phyloP scores from a whole-genome alignment of 495 filamentous ascomycete genomes.

The Neurospora sp. region DNA sequence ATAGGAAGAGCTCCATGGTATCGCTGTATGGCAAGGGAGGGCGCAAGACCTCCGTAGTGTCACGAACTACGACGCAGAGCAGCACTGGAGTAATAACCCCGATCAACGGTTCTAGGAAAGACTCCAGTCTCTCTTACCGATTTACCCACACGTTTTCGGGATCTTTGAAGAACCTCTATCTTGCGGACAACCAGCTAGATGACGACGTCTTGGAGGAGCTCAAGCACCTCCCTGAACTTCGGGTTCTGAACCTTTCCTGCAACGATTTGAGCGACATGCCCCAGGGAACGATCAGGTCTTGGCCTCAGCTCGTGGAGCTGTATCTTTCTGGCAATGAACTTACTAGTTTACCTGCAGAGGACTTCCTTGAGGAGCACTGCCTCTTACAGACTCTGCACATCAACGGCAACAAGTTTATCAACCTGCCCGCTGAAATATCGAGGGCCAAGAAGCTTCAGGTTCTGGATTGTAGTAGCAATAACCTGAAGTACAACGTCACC shows the following conservation, averaged over 20 bases:
- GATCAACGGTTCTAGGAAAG: conserved; percentile 55
- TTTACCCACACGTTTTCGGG: conserved; percentile 74
- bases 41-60: conserved; percentile 76
- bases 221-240: conserved; percentile 68
- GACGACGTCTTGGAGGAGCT: conserved; percentile 93
- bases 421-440: conserved; percentile 87
- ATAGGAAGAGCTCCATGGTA: conserved; percentile 67
- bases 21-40: conserved; percentile 66
- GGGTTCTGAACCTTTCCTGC: conserved; percentile 88
- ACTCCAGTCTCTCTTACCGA: conserved; percentile 69
- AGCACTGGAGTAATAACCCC: conserved; percentile 45
- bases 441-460: conserved; percentile 83
- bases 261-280: conserved; percentile 91
- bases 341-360: conserved; percentile 83
- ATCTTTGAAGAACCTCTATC: conserved; percentile 69
- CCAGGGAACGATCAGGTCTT: conserved; percentile 72
- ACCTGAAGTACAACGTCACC: conserved; percentile 97
- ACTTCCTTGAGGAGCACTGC: conserved; percentile 71
- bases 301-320: conserved; percentile 80
- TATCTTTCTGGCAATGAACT: conserved; percentile 95
- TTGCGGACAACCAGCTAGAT: conserved; percentile 88
- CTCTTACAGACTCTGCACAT: conserved; percentile 84
- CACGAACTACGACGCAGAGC: conserved; percentile 42
- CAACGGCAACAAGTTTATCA: conserved; percentile 96
- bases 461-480: conserved; percentile 90